phyloP scores from a whole-genome alignment of 225 moss, liverwort and hornwort genomes.

The Asterella californica region DNA sequence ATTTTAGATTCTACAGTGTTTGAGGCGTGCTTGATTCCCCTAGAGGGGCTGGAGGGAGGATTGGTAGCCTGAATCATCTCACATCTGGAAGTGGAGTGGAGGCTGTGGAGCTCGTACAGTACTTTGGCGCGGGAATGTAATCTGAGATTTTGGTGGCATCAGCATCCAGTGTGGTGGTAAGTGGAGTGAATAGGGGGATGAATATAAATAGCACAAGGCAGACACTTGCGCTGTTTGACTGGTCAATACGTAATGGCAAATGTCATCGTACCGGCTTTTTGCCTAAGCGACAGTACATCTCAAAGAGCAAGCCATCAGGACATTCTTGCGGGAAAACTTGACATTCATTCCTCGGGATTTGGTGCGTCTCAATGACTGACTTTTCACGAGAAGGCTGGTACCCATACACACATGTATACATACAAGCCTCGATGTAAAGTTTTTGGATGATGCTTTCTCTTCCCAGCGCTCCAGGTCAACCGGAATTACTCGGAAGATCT shows the following conservation, averaged over 20 bases:
- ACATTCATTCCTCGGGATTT: neutral
- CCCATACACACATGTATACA: no score
- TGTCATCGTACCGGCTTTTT: neutral
- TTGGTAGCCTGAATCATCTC: neutral
- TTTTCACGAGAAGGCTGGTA: neutral
- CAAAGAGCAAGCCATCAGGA: conserved; percentile 1
- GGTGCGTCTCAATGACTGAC: neutral
- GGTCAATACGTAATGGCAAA: neutral
- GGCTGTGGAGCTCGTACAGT: neutral
- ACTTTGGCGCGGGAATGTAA: neutral
- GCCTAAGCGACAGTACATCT: neutral
- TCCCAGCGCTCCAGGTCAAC: no score
- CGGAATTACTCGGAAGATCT: no score
- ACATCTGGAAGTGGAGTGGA: neutral
- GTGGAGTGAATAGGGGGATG: neutral
- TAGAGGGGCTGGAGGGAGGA: no score
- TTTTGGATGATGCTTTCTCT: no score
- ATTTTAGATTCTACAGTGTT: conserved; percentile 1
- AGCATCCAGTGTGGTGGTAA: neutral
- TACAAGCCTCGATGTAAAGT: no score
- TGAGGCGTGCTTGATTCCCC: neutral
- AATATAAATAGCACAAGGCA: neutral
- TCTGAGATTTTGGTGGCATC: neutral
- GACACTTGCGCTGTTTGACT: neutral
- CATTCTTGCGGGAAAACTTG: neutral